Percentiles rank a stretch among this genome's conserved stretches.
Conservation (phyloP, 768 basidiomycete species). For the Chalciporus chontae region DNA sequence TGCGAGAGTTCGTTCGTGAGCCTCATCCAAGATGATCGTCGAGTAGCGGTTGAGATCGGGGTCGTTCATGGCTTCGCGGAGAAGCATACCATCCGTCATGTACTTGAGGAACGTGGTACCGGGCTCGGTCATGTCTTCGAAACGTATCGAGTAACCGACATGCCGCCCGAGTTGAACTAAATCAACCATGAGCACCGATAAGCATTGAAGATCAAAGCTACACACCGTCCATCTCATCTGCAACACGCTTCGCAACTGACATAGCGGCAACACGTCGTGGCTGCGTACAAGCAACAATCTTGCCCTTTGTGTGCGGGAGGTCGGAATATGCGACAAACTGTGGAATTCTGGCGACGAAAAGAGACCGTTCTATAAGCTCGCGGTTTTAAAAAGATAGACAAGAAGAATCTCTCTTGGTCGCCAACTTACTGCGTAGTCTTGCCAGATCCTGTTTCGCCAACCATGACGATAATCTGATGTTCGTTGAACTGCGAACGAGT, state of each 20-base stretch:
- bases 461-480: conserved; percentile 85
- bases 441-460: conserved; percentile 93
- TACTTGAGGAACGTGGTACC: conserved; percentile 95
- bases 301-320: conserved; percentile 84
- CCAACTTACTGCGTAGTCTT: conserved; percentile 88
- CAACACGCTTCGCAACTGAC: conserved; percentile 97
- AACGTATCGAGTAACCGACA: conserved; percentile 97
- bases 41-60: conserved; percentile 85
- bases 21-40: conserved; percentile 98
- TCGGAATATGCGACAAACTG: conserved; percentile 96
- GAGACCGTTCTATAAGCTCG: conserved; percentile 27
- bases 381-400: conserved; percentile 17
- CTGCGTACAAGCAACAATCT: conserved; percentile 94
- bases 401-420: conserved; percentile 14
- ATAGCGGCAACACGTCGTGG: conserved; percentile 95
- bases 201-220: conserved; percentile 1
- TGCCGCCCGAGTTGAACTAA: conserved; percentile 88
- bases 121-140: conserved; percentile 83
- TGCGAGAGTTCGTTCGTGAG: conserved; percentile 95
- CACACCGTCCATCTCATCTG: conserved; percentile 98
- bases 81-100: conserved; percentile 99
- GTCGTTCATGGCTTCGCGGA: conserved; percentile 99
- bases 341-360: conserved; percentile 67
- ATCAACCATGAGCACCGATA: conserved; percentile 5
- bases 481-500: conserved; percentile 21